Percentiles rank a stretch among this genome's conserved stretches.
phyloP scores from a whole-genome alignment of 495 filamentous ascomycete species.

The Penicillium egyptiacum region DNA sequence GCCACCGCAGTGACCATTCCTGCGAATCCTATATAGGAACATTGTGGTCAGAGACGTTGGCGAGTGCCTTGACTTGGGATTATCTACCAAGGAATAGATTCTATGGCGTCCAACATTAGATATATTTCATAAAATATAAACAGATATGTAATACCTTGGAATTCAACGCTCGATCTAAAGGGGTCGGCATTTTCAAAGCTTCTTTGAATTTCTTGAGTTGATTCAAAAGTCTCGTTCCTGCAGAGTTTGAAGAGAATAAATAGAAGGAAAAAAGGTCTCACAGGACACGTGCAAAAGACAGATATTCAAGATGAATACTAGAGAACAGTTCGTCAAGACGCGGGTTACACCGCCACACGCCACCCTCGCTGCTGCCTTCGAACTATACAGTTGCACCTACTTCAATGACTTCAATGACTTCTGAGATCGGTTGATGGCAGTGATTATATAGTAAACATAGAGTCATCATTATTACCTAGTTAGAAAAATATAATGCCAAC shows the following conservation, averaged over 20 bases:
- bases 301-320: not conserved
- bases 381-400: slow-evolving; percentile 8
- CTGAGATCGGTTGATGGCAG: not conserved
- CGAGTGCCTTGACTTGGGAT: not conserved
- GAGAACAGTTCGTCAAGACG: slow-evolving; percentile 7
- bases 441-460: not conserved
- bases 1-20: slow-evolving; percentile 82
- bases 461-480: not conserved
- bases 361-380: slow-evolving; percentile 4
- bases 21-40: slow-evolving; percentile 55
- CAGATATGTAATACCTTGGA: slow-evolving; percentile 60
- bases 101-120: slow-evolving; percentile 32
- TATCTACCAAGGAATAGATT: slow-evolving; percentile 60
- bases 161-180: slow-evolving; percentile 72
- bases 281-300: slow-evolving; percentile 8
- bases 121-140: slow-evolving; percentile 6
- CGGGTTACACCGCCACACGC: slow-evolving; percentile 6
- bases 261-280: not conserved
- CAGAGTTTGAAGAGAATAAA: not conserved
- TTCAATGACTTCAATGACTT: not conserved
- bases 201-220: not conserved
- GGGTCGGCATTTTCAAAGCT: slow-evolving; percentile 58
- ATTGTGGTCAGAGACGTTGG: slow-evolving; percentile 15
- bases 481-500: not conserved
- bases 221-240: not conserved